These are phyloP conservation scores for Bretschneidera sinensis DNA, from an alignment of 345 rosid species.

Conservation along the genomic window DNA sequence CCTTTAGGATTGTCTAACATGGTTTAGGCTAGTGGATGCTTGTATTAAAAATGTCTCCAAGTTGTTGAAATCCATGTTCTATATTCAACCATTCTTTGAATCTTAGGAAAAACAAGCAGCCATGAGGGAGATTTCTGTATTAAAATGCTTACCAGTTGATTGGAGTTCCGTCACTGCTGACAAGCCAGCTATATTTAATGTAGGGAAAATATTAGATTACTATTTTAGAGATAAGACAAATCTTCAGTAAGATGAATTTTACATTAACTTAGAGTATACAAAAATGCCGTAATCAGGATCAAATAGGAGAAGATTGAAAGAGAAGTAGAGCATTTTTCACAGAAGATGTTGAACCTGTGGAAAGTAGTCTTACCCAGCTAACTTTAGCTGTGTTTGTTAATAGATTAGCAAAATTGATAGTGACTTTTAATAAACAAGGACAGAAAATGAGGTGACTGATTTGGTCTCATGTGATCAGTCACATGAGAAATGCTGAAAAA, in stretches of 20 bases:
- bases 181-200: background rate
- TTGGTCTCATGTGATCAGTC: constrained; percentile 22
- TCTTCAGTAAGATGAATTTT: too few relatives aligned
- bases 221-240: background rate
- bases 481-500: constrained; percentile 20
- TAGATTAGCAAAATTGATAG: background rate
- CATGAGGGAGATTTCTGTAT: background rate
- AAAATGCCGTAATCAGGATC: background rate
- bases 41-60: background rate
- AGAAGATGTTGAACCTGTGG: background rate
- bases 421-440: constrained; percentile 2
- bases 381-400: background rate
- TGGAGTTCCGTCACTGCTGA: background rate
- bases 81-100: background rate
- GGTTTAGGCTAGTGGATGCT: background rate
- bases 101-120: background rate
- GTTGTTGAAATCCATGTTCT: background rate
- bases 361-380: background rate
- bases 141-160: background rate
- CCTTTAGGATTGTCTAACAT: background rate
- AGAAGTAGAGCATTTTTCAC: background rate
- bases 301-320: background rate
- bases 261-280: too few relatives aligned
- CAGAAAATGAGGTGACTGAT: constrained; percentile 5
- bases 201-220: background rate